These are phyloP conservation scores for Fusarium oligoseptatum DNA, from an alignment of 2,329 filamentous ascomycete species.

Conservation along the genomic window DNA sequence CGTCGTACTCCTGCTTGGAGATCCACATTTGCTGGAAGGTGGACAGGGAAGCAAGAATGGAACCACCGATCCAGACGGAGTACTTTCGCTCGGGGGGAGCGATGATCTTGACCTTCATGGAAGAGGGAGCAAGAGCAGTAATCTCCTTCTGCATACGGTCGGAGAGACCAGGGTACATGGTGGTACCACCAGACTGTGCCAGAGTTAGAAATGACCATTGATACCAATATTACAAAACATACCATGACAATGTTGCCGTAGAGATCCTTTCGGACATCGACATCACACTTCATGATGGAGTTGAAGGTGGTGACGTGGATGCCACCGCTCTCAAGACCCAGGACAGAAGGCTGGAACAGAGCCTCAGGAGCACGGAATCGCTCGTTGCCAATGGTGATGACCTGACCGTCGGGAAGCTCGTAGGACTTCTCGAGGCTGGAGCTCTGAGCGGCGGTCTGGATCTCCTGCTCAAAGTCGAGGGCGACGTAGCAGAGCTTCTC, in stretches of 20 bases:
- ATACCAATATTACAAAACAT: slow-evolving; percentile 58
- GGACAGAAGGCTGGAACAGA: slow-evolving; percentile 98
- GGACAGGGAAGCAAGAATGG: slow-evolving; percentile 98
- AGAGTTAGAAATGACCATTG: slow-evolving; percentile 48
- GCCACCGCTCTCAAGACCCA: slow-evolving; percentile 98
- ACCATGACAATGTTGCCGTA: slow-evolving; percentile 99
- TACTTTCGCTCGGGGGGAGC: slow-evolving; percentile 99
- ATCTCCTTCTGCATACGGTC: slow-evolving; percentile 99
- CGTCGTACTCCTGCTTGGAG: slow-evolving; percentile 99
- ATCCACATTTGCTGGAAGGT: slow-evolving; percentile 99
- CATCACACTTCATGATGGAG: slow-evolving; percentile 99
- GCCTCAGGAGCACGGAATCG: slow-evolving; percentile 99
- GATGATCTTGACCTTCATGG: slow-evolving; percentile 99
- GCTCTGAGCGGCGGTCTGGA: slow-evolving; percentile 99
- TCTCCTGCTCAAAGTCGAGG: slow-evolving; percentile 99
- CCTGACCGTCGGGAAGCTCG: slow-evolving; percentile 98
- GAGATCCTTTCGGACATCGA: slow-evolving; percentile 99
- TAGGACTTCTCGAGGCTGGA: slow-evolving; percentile 99
- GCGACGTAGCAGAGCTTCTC: slow-evolving; percentile 99
- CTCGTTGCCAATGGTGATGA: slow-evolving; percentile 99
- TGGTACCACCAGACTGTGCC: slow-evolving; percentile 96
- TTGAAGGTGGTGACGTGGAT: slow-evolving; percentile 99
- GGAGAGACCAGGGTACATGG: slow-evolving; percentile 99
- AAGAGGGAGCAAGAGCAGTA: slow-evolving; percentile 97
- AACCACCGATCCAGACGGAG: slow-evolving; percentile 99